Base-by-base conservation (phyloP, 1,284 basidiomycete genomes). In the Porogramme epimiltina region DNA sequence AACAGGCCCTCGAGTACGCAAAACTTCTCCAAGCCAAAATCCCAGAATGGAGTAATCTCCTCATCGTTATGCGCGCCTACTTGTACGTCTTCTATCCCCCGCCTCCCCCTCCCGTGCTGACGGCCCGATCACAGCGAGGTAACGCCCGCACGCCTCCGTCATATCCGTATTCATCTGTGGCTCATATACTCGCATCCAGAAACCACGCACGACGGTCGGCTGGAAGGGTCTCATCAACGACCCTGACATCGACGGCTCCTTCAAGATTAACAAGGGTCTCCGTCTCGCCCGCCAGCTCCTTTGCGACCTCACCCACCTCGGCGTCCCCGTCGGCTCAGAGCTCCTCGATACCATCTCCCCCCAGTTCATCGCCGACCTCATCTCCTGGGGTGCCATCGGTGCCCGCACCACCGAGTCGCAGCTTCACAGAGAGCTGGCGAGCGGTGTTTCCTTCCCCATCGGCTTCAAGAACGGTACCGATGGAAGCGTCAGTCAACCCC, bases 391-490 rank as follows among this genome's bases (percentile, higher is more conserved):
- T 45, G 96, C 96, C 4, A 98, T 98, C 59, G 96, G 96, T 39
- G 96, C 97, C 2, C 82, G 96, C 49, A 99, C 96, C 15, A 99
- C 96, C 49, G 91, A 97, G 72, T 91, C 88, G 4, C 95, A 97
- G 69, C 84, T 97, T 10, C 94, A 96, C 66, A 85, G 94, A 54
- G 95, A 97, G 73, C 87, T 96, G 45, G 91, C 93, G 3, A 89
- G 85, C n/a, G 92, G 91, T 66, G 84, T 89, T 26, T 92, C 90
- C 44, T 92, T 93, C 82, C 91, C 92, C 13, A 89, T 93, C 57
- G 92, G 96, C n/a, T 99, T 99, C 87, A 99, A 99, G 75, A 99
- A 99, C 71, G 95, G 95, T 48, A 98, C 96, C 4, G 95, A 98
- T 70, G 96, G 96, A 45, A 89, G 89, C 41, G 86, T 93, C 59